A percentile compares a stretch with the other conserved stretches of the same genome.
These are phyloP conservation scores for Yamadazyma olivae DNA, from an alignment of 805 yeast species.

Conservation along the genomic window DNA sequence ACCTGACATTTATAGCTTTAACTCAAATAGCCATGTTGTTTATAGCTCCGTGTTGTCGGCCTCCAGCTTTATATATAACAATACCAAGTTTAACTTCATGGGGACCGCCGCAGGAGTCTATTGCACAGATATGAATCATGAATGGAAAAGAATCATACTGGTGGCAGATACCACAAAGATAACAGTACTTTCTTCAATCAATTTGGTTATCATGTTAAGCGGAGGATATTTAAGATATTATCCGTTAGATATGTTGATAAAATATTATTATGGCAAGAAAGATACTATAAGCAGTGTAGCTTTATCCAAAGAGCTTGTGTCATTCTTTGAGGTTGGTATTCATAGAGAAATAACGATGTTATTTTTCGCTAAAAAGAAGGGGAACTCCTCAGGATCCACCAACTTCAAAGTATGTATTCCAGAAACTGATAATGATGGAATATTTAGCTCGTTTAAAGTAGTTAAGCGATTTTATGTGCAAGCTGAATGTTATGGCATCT, in stretches of 20 bases:
- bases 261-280: conserved; percentile 49
- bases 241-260: conserved; percentile 57
- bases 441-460: conserved; percentile 34
- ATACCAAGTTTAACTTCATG: conserved; percentile 45
- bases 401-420: conserved; percentile 59
- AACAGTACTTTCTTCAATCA: conserved; percentile 54
- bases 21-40: conserved; percentile 21
- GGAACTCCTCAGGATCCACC: conserved; percentile 37
- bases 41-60: conserved; percentile 42
- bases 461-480: conserved; percentile 47
- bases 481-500: conserved; percentile 57
- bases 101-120: conserved; percentile 68
- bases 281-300: conserved; percentile 44
- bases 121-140: conserved; percentile 41
- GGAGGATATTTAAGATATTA: conserved; percentile 60
- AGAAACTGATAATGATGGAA: conserved; percentile 52
- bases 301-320: conserved; percentile 46
- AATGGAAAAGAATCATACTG: conserved; percentile 61
- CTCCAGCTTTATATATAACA: conserved; percentile 43
- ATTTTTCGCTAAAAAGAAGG: conserved; percentile 54
- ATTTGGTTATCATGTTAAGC: conserved; percentile 55
- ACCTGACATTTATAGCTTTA: conserved; percentile 24
- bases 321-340: conserved; percentile 65
- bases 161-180: conserved; percentile 54
- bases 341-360: conserved; percentile 62